Conservation (phyloP, 2,329 filamentous ascomycete species). For the Aureobasidium lini region DNA sequence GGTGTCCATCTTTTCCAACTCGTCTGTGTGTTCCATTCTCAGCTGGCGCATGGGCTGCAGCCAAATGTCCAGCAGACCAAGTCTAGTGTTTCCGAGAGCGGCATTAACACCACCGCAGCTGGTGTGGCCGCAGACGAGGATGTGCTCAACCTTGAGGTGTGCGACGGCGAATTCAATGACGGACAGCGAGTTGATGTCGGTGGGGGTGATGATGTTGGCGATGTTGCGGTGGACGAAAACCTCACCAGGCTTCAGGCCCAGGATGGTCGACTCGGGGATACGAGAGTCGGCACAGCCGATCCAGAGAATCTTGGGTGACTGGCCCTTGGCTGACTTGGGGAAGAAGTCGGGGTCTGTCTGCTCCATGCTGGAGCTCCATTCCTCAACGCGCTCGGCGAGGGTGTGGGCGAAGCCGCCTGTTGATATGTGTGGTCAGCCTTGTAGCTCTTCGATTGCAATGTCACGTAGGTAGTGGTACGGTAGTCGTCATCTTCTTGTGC, state of each 20-base stretch:
- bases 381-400: conserved; percentile 56
- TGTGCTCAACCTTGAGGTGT: conserved; percentile 59
- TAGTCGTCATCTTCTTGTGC: conserved; percentile 3
- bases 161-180: conserved; percentile 75
- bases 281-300: conserved; percentile 82
- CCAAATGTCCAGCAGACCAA: conserved; percentile 56
- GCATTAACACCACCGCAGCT: conserved; percentile 53
- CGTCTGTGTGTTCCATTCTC: conserved; percentile 44
- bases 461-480: not conserved
- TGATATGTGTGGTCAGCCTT: not conserved
- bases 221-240: conserved; percentile 89
- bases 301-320: conserved; percentile 66
- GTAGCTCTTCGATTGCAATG: not conserved
- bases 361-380: conserved; percentile 60
- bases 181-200: conserved; percentile 65
- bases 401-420: conserved; percentile 54
- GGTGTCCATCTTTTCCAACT: conserved; percentile 40
- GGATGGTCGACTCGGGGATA: conserved; percentile 73
- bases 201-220: conserved; percentile 69
- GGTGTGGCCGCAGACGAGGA: conserved; percentile 56
- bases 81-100: conserved; percentile 47
- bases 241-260: conserved; percentile 71
- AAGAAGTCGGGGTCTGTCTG: conserved; percentile 66
- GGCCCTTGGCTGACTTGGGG: conserved; percentile 57
- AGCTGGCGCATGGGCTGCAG: conserved; percentile 49